Evolutionary conservation across 163 green algal genomes (phyloP), one percentile per base, ranked within the genome.

Genomic region (Chlorella variabilis): DNA sequence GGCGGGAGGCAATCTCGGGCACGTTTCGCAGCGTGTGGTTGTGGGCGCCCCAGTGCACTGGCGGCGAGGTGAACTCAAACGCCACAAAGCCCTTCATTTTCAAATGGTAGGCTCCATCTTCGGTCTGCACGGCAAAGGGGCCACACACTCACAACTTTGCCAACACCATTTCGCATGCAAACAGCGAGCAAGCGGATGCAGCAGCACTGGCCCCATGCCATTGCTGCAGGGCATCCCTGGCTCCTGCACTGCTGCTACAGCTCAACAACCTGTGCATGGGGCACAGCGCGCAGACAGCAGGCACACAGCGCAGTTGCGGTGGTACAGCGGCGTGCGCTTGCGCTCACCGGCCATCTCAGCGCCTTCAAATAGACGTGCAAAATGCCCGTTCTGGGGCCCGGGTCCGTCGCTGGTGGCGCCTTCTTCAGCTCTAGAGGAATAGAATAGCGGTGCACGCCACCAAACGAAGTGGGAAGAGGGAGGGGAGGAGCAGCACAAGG

Each of bases 341-440:
- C 45, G 45, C 45, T 23, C 15, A 54, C 66, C 66, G 25, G 66
- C 38, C 66, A 74, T 21, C 41, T 21, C 25, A 74, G 27, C 36
- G 66, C 45, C 45, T 74, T 74, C 1, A 74, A 38, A 23, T 56
- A 74, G 23, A 74, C 25, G 27, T 74, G 66, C 25, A 74, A 25
- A 7, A 25, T 51, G 9, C 66, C 66, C 20, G 66, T 36, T 9
- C 66, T 25, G 39, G 38, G 38, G 34, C 62, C 62, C 0, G 38
- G 17, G 3, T 41, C 33, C 33, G 38, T 45, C 9, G 25, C 33
- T 23, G 38, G 20, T 36, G 41, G 38, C 39, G 25, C 25, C 6
- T 25, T 25, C 39, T 58, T 3, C 23, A 45, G 56, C 66, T 74
- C 15, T 9, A 36, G 38, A 2, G 66, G 66, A 21, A 74, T 74